Base-by-base conservation (phyloP, 2,329 filamentous ascomycete species). In the Stagonosporopsis cucurbitacearum region DNA sequence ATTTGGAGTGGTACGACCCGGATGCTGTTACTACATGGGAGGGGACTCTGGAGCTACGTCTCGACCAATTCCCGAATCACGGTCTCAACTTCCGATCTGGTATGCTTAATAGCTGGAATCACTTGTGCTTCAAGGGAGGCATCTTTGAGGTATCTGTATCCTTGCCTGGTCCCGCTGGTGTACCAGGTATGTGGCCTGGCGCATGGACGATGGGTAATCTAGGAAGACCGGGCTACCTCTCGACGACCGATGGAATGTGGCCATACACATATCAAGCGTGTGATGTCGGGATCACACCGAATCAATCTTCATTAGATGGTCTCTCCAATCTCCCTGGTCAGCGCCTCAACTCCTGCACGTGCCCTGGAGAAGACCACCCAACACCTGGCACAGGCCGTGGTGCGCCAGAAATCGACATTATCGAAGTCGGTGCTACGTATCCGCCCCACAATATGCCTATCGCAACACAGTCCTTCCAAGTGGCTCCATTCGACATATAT, bases 131-230 rank as follows among this genome's bases (percentile, higher is more conserved):
- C 69, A 83, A 83, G 60, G 81, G 81, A 2, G 82, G 82, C 12
- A 78, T 81, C 19, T 78, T 82, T 47, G 82, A 84, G 51, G 79
- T 83, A 3, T 82, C 80, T 0, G 74, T 83, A 7, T 83, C 81
- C 12, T 69, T 84, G 3, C 81, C 82, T 19, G 82, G 82, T 15
- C 81, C 80, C 40, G 77, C 77, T 25, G 80, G 79, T 33, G 67
- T 79, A 5, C 78, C 79, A 43, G 81, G 81, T 22, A 69, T 82
- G 1, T 84, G 81, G 82, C 82, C 82, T 7, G 82, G 81, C 39
- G 79, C 77, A 3, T 84, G 82, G 82, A 78, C 79, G 2, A 81
- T 84, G 78, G 82, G 82, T 0, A 84, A 84, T 57, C 75, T 84
- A 2, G 82, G 81, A 4, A 72, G 81, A 28, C 82, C 82, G 17